Evolutionary conservation across 305 asterid genomes (phyloP).

Genomic region (Andrographis paniculata): DNA sequence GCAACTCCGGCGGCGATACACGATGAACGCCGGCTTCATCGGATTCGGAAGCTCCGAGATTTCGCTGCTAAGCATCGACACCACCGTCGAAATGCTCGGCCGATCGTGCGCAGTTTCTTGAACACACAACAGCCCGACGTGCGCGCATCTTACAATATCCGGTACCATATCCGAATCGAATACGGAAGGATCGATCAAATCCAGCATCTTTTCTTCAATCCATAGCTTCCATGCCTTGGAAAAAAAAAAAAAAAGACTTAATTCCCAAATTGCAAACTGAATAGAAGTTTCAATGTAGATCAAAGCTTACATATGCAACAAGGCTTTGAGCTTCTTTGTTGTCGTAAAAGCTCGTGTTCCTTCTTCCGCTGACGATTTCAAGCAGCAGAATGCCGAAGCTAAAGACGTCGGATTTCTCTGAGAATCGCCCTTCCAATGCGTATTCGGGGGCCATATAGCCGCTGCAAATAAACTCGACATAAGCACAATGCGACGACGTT

Average conservation of each 20-base stretch:
- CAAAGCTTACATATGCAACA: neutral
- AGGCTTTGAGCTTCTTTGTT: neutral
- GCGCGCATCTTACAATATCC: conserved; percentile 16
- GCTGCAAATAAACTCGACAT: neutral
- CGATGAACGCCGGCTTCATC: conserved; percentile 15
- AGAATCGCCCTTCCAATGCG: no score
- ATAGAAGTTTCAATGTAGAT: neutral
- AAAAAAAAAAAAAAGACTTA: neutral
- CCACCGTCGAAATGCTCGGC: conserved; percentile 17
- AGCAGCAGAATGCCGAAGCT: no score
- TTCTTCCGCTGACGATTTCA: no score
- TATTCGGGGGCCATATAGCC: neutral
- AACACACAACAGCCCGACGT: conserved; percentile 22
- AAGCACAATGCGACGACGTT: neutral
- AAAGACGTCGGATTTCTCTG: no score
- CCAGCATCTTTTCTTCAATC: conserved; percentile 16
- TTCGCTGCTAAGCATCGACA: conserved; percentile 29
- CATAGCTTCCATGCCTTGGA: conserved; percentile 31
- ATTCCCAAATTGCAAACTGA: neutral
- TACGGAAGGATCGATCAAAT: conserved; percentile 13
- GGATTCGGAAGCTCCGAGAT: conserved; percentile 16
- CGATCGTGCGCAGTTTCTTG: conserved; percentile 21
- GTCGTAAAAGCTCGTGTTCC: neutral
- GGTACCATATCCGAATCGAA: neutral
- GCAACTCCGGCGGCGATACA: neutral